Conservation (phyloP, 208 protist species). For the Jaenimonas drosophilae region DNA sequence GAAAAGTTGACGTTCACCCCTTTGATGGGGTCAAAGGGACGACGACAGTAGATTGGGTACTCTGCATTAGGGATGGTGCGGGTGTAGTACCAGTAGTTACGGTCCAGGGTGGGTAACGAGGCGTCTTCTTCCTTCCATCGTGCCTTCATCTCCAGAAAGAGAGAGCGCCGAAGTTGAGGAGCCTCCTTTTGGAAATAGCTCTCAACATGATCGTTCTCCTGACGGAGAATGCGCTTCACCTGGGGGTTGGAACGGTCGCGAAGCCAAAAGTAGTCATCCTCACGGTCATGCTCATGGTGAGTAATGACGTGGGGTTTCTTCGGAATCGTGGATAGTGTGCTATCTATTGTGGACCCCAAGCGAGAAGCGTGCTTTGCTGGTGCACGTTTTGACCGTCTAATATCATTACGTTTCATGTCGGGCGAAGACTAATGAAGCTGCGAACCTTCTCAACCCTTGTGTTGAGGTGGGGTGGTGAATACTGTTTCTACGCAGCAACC, state of each 20-base stretch:
- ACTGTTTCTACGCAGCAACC: no score
- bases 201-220: conserved; percentile 35
- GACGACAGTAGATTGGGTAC: conserved; percentile 43
- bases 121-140: conserved; percentile 33
- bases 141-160: conserved; percentile 43
- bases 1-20: conserved; percentile 24
- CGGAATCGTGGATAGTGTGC: no score
- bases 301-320: conserved; percentile 7
- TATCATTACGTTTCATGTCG: no score
- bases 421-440: no score
- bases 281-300: conserved; percentile 25
- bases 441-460: no score
- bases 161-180: conserved; percentile 7
- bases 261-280: conserved; percentile 53
- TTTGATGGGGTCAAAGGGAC: conserved; percentile 13
- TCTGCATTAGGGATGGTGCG: conserved; percentile 39
- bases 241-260: conserved; percentile 19
- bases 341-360: no score
- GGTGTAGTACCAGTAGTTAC: conserved; percentile 65
- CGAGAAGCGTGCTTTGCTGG: no score
- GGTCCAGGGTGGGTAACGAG: conserved; percentile 39
- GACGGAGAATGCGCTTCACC: conserved; percentile 24
- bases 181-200: conserved; percentile 15
- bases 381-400: no score
- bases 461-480: no score